Evolutionary conservation across 306 rosid species (phyloP).

Genomic region (Glycine latifolia): DNA sequence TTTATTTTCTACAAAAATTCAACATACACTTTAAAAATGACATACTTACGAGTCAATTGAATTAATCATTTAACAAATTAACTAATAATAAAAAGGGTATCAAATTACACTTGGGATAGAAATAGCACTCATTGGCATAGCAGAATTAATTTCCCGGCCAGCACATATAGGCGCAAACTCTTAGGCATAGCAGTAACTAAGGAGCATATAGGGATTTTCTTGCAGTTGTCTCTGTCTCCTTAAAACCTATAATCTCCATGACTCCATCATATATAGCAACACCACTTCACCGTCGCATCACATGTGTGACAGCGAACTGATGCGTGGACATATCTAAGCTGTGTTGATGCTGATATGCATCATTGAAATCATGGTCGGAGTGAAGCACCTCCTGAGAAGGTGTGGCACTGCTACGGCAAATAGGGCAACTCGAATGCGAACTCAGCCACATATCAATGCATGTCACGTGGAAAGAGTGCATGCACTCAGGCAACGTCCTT

Average conservation of each 20-base stretch:
- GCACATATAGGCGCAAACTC: too few species aligned
- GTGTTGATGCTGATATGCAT: background rate
- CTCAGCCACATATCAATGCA: conserved; percentile 79
- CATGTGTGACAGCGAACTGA: conserved; percentile 26
- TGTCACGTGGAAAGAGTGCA: conserved; percentile 67
- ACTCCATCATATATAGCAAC: too few species aligned
- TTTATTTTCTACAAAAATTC: too few species aligned
- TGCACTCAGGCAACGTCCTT: conserved; percentile 64
- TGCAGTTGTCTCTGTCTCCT: too few species aligned
- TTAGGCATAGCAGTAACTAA: too few species aligned
- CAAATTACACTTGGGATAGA: too few species aligned
- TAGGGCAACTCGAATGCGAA: conserved; percentile 65
- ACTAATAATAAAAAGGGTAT: background rate
- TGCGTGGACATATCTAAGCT: background rate
- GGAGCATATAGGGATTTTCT: too few species aligned
- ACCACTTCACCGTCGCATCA: background rate
- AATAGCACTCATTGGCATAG: too few species aligned
- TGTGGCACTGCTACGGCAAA: conserved; percentile 59
- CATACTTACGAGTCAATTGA: background rate
- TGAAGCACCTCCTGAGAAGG: conserved; percentile 14
- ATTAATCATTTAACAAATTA: background rate
- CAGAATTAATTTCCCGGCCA: too few species aligned
- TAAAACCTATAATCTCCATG: too few species aligned
- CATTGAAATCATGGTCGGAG: background rate
- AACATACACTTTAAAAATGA: too few species aligned